Evolutionary conservation across 208 protist species (phyloP), one percentile per base, ranked within the genome.

Genomic region (Acanthamoeba culbertsoni): DNA sequence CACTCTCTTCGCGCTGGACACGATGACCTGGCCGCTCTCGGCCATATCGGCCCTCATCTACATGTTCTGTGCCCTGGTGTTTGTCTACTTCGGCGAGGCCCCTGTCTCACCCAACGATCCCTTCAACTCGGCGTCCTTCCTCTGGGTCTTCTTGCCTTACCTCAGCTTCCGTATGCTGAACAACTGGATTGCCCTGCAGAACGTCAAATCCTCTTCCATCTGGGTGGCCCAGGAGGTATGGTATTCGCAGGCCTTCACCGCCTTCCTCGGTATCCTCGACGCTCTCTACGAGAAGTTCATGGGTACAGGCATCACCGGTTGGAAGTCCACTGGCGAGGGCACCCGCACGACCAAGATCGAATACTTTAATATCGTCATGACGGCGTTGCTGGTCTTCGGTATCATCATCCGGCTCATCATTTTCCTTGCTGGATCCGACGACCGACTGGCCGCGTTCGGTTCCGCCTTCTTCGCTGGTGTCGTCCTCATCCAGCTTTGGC

Each of bases 131-230:
- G 40, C 14, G 12, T 86, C 77, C 46, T 86, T 86, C 77, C 77
- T 86, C 51, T 86, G 77, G 77, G 51, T 86, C 77, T 86, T 86
- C 77, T n/a, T 86, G 77, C 77, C 77, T n/a, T 86, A 86, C 77
- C 51, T 86, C 12, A n/a, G 77, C 45, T 57, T 86, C 77, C 77
- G 77, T 31, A 86, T 86, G 77, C 43, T 57, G 42, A 86, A 86
- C 77, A 86, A 86, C 77, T 86, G 35, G 77, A 86, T 86, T n/a
- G 77, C 77, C n/a, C 77, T 86, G n/a, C 77, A 86, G 77, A 43
- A 43, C 43, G 77, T 86, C 77, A 86, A 86, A 31, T 48, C 77
- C 28, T 62, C 46, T 2, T 86, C 77, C 43, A 57, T 86, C 35
- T 86, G 77, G 77, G 77, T 86, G 42, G 77, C 77, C 51, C 77